Evolutionary conservation across 306 rosid species (phyloP).

Genomic region (Alnus glutinosa): DNA sequence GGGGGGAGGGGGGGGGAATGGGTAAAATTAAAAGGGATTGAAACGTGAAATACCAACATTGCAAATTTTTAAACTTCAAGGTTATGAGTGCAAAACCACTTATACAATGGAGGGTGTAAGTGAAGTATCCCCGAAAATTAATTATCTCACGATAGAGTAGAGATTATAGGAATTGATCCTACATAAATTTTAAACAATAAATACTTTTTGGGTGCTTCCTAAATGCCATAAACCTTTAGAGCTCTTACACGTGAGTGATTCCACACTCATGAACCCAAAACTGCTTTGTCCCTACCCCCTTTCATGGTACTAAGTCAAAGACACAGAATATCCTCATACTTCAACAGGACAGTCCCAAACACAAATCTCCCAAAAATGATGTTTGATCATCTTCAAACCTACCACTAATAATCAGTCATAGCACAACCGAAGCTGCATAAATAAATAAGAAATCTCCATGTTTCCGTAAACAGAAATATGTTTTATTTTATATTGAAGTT

Average conservation of each 20-base stretch:
- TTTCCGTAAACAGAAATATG: background rate
- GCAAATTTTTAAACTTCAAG: too few species aligned
- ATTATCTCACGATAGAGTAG: background rate
- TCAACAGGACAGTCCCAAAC: background rate
- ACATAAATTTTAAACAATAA: background rate
- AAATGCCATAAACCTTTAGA: background rate
- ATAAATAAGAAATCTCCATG: background rate
- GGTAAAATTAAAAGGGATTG: too few species aligned
- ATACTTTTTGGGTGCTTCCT: background rate
- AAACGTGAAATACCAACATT: too few species aligned
- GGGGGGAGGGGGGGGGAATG: too few species aligned
- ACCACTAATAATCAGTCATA: background rate
- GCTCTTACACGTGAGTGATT: background rate
- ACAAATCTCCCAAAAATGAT: background rate
- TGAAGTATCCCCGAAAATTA: too few species aligned
- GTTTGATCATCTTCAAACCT: background rate
- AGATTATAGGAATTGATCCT: background rate
- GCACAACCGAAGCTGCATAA: background rate
- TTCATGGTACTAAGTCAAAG: background rate
- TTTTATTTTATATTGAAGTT: background rate
- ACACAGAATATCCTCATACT: background rate
- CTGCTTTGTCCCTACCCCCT: background rate
- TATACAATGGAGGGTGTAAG: too few species aligned
- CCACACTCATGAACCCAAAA: background rate
- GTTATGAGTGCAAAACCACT: too few species aligned